These are phyloP conservation scores for Aspergillus sclerotioniger DNA, from an alignment of 495 filamentous ascomycete species.

Conservation along the genomic window DNA sequence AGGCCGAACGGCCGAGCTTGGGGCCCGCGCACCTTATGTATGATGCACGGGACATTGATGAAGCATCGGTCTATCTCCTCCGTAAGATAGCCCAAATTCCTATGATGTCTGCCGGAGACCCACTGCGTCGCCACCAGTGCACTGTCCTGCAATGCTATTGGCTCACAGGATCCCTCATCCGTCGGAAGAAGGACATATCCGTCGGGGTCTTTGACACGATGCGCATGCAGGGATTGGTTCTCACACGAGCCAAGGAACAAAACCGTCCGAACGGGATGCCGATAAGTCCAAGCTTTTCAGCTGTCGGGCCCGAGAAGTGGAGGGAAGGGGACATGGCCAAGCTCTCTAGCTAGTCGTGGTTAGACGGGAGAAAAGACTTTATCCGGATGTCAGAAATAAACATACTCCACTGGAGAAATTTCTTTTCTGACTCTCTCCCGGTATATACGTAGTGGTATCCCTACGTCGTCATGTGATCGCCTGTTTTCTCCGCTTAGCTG, in stretches of 20 bases:
- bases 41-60: not conserved
- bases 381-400: not conserved
- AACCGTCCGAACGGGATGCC: not conserved
- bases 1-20: not conserved
- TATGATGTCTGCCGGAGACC: not conserved
- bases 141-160: not conserved
- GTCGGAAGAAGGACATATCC: not conserved
- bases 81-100: not conserved
- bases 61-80: not conserved
- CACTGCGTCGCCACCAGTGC: not conserved
- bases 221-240: not conserved
- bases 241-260: not conserved
- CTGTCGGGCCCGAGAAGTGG: not conserved
- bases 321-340: not conserved
- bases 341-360: not conserved
- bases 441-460: too few relatives aligned
- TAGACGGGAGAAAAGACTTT: not conserved
- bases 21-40: not conserved
- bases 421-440: too few relatives aligned
- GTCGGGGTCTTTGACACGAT: not conserved
- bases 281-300: not conserved
- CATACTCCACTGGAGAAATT: too few relatives aligned
- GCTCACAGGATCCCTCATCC: not conserved
- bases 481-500: too few relatives aligned
- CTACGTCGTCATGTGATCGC: too few relatives aligned